Percentiles rank a stretch among this genome's conserved stretches.
Conservation (phyloP, 352 stramenopile species). For the Discostella stelligera region DNA sequence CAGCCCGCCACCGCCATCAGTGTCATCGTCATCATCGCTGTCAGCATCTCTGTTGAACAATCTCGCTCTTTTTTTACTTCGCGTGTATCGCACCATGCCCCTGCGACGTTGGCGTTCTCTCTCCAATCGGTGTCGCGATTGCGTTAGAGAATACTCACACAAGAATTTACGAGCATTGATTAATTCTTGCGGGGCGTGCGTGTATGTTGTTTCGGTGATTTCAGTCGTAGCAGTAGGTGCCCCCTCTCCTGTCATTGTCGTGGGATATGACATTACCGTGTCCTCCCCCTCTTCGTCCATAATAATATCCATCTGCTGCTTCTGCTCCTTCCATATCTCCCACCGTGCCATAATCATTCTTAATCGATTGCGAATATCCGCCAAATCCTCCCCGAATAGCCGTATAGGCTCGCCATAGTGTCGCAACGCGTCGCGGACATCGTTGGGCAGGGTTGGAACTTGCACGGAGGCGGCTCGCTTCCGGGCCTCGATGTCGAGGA, state of each 20-base stretch:
- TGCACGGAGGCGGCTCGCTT: conserved; percentile 88
- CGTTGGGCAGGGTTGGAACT: conserved; percentile 90
- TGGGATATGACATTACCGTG: too few relatives aligned
- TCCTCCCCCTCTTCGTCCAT: neutral
- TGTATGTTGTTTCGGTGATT: conserved; percentile 81
- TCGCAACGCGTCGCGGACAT: conserved; percentile 89
- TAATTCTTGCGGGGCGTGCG: conserved; percentile 75
- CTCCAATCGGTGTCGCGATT: conserved; percentile 67
- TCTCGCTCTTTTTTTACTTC: conserved; percentile 45
- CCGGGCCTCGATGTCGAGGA: conserved; percentile 87
- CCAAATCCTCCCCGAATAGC: conserved; percentile 93
- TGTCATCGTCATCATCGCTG: conserved; percentile 25
- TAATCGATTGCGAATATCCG: conserved; percentile 91
- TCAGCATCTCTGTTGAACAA: conserved; percentile 46
- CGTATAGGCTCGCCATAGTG: conserved; percentile 89
- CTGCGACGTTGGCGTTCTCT: conserved; percentile 55
- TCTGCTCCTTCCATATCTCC: conserved; percentile 58
- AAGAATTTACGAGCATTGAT: conserved; percentile 86
- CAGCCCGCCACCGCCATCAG: neutral
- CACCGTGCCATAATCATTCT: conserved; percentile 86
- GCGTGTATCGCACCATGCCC: conserved; percentile 53
- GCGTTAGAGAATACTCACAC: conserved; percentile 83
- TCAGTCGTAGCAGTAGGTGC: conserved; percentile 6
- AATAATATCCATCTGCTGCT: conserved; percentile 12
- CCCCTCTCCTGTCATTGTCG: too few relatives aligned